phyloP scores from a whole-genome alignment of 1,284 basidiomycete species.

The Cronartium quercuum region DNA sequence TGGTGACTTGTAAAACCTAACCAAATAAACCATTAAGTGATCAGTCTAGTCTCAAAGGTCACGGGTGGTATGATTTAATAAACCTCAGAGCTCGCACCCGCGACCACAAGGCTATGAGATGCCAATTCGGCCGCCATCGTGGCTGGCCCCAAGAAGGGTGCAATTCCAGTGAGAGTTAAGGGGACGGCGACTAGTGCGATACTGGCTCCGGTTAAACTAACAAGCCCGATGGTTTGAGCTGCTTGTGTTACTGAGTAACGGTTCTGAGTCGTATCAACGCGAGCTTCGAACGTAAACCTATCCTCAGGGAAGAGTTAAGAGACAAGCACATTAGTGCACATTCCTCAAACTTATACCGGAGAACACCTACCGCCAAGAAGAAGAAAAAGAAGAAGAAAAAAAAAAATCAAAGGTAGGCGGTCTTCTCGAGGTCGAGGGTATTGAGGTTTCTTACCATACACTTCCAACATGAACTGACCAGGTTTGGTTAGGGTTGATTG shows the following conservation, averaged over 20 bases:
- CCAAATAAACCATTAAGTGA: too few species aligned
- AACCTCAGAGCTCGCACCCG: slow-evolving; percentile 24
- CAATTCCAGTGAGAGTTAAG: slow-evolving; percentile 17
- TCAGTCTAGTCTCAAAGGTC: too few species aligned
- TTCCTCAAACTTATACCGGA: background rate
- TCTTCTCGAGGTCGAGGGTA: background rate
- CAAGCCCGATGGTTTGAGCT: slow-evolving; percentile 16
- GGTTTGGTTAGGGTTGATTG: slow-evolving; percentile 4
- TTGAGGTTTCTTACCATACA: slow-evolving; percentile 6
- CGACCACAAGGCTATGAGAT: slow-evolving; percentile 7
- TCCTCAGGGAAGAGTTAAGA: background rate
- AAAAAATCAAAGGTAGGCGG: too few species aligned
- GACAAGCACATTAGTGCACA: background rate
- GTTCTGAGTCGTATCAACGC: slow-evolving; percentile 14
- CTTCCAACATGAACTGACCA: slow-evolving; percentile 25
- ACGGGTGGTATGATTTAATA: too few species aligned
- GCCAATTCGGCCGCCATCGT: slow-evolving; percentile 8
- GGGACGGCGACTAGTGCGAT: slow-evolving; percentile 26
- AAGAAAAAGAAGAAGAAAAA: too few species aligned
- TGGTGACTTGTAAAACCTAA: slow-evolving; percentile 24
- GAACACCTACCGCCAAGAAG: background rate
- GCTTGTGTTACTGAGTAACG: slow-evolving; percentile 21
- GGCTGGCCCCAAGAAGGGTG: slow-evolving; percentile 18
- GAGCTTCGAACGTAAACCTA: slow-evolving; percentile 30
- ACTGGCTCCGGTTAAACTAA: slow-evolving; percentile 28